A percentile compares a stretch with the other conserved stretches of the same genome.
Conservation (phyloP, 768 basidiomycete species). For the Leccinum arenicola region DNA sequence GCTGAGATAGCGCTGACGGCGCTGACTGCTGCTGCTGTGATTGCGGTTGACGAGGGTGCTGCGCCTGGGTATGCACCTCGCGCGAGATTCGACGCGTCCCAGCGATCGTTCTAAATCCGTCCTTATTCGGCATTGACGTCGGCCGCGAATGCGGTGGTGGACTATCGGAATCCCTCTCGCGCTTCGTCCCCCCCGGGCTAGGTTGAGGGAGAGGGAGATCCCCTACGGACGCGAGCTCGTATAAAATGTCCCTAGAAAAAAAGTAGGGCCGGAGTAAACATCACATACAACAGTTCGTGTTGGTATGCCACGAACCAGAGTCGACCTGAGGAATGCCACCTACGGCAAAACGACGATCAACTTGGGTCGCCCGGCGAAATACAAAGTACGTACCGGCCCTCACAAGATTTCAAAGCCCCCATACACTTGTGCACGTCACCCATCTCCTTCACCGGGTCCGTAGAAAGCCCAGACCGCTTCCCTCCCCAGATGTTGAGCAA, state of each 20-base stretch:
- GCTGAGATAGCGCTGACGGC: not conserved
- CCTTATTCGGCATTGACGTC: conserved; percentile 7
- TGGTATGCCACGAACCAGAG: conserved; percentile 39
- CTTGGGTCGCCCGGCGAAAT: not conserved
- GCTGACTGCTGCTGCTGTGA: not conserved
- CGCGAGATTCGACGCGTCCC: conserved; percentile 35
- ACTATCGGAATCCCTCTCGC: conserved; percentile 59
- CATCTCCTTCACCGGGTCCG: conserved; percentile 45
- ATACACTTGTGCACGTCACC: conserved; percentile 52
- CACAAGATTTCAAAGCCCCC: conserved; percentile 36
- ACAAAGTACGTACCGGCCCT: conserved; percentile 31
- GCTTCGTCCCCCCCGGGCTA: conserved; percentile 54
- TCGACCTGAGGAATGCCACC: conserved; percentile 49
- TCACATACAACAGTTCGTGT: not conserved
- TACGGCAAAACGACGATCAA: conserved; percentile 12
- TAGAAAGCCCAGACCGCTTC: conserved; percentile 39
- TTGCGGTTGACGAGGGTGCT: conserved; percentile 10
- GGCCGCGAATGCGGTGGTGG: conserved; percentile 24
- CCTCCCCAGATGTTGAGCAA: conserved; percentile 57
- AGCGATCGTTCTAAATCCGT: conserved; percentile 28
- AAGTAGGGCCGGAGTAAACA: not conserved
- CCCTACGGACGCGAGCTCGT: conserved; percentile 68
- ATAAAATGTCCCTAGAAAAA: conserved; percentile 63
- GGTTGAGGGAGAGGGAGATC: conserved; percentile 64
- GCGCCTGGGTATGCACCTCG: conserved; percentile 16